These are phyloP conservation scores for Botrytis galanthina DNA, from an alignment of 2,329 filamentous ascomycete species.

Conservation along the genomic window DNA sequence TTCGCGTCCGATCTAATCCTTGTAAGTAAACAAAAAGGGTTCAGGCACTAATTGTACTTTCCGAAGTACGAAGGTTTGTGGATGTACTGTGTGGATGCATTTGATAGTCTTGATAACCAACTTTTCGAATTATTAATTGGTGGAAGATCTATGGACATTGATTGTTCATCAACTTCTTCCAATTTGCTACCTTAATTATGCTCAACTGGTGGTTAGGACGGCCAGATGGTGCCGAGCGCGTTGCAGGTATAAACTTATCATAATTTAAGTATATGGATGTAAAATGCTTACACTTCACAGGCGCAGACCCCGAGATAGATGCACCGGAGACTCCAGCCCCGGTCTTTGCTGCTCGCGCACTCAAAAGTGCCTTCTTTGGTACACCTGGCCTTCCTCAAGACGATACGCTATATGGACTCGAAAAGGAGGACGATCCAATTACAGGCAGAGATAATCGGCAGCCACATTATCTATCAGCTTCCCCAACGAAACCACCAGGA, in stretches of 20 bases:
- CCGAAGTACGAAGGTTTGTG: not conserved
- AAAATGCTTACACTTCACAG: not conserved
- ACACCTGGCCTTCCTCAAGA: constrained; percentile 47
- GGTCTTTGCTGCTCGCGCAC: constrained; percentile 63
- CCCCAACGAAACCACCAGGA: constrained; percentile 42
- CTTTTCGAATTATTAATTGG: not conserved
- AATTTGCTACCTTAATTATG: constrained; percentile 27
- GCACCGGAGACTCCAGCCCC: constrained; percentile 64
- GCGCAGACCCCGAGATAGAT: constrained; percentile 40
- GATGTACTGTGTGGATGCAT: not conserved
- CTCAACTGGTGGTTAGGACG: constrained; percentile 39
- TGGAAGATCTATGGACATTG: not conserved
- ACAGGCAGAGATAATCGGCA: constrained; percentile 25
- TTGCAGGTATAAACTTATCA: constrained; percentile 28
- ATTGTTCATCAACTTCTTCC: not conserved
- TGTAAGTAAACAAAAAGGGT: constrained; percentile 21
- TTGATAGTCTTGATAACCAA: not conserved
- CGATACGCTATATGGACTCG: constrained; percentile 37
- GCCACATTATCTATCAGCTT: constrained; percentile 35
- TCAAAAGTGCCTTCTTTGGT: constrained; percentile 63
- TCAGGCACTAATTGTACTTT: constrained; percentile 4
- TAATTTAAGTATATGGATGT: not conserved
- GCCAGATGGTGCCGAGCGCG: constrained; percentile 27
- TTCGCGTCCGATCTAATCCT: constrained; percentile 1
- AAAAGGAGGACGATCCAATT: constrained; percentile 32